Conservation (phyloP, 352 stramenopile species). For the Globisporangium takayamanum region DNA sequence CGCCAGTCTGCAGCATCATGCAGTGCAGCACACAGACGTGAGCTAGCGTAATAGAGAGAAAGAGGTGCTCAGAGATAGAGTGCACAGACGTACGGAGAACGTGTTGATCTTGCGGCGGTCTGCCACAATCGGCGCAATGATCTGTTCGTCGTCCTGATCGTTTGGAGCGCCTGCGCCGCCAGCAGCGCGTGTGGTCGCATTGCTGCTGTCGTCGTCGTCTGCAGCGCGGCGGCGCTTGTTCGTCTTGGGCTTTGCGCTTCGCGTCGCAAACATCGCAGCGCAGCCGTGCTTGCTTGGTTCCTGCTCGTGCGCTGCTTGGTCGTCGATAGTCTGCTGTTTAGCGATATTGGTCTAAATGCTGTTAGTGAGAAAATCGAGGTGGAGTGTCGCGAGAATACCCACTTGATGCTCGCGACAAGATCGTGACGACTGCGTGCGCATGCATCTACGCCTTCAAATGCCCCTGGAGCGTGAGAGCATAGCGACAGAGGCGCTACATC, state of each 20-base stretch:
- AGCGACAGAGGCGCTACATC: no score
- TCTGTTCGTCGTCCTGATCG: constrained; percentile 15
- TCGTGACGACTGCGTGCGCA: no score
- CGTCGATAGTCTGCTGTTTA: no score
- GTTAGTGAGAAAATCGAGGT: no score
- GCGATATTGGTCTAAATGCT: no score
- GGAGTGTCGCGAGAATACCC: no score
- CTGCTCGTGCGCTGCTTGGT: no score
- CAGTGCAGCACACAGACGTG: not conserved
- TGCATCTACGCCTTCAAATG: no score
- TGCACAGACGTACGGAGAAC: constrained; percentile 34
- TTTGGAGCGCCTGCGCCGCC: not conserved
- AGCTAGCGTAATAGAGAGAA: not conserved
- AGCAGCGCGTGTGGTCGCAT: not conserved
- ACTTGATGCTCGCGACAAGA: no score
- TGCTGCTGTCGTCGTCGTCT: not conserved
- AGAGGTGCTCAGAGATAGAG: not conserved
- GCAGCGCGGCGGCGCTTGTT: constrained; percentile 14
- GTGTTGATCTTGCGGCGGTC: constrained; percentile 47
- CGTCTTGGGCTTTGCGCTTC: constrained; percentile 17
- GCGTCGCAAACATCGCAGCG: constrained; percentile 15
- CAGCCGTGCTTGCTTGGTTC: not conserved
- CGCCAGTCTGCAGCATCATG: constrained; percentile 28
- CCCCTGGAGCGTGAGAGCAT: no score
- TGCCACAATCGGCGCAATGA: constrained; percentile 19